Base-by-base conservation (phyloP, 345 rosid genomes). In the Citrus hindsii region DNA sequence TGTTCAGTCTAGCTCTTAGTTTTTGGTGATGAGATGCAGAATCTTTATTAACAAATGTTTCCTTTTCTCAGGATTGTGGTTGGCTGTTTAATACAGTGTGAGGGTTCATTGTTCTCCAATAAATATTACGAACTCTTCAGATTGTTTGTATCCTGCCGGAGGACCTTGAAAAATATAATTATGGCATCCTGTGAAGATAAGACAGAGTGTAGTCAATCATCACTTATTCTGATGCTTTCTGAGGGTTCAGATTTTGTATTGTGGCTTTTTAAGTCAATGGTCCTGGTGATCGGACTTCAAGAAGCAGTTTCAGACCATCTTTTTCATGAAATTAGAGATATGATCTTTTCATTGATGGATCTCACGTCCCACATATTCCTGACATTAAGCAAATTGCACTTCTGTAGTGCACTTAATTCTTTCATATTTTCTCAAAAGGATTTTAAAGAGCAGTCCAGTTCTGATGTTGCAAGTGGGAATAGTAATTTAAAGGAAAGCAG, bases 201-300 rank as follows among this genome's bases (percentile, higher is more conserved):
- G 69, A 61, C 79, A 22, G 83, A 76, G 79, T 71, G 76, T 75
- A 64, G 76, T 79, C 71, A 79, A 75, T 82, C 84, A 72, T 79
- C 86, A 53, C 73, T 67, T 70, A 68, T 72, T 69, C 71, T 89
- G 32, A 69, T 90, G 65, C 63, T 88, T 62, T 79, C 86, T 48
- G 91, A 89, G 80, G 86, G 63, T 80, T 79, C 82, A 65, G 71
- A 78, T 81, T 85, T 89, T 77, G 79, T 85, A 42, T 77, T 79
- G 63, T 96, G 99, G 99, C 88, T 96, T 83, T 86, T 86, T 79
- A 89, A 90, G 85, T 94, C 98, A 9, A 88, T 83, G 58, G 79
- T 76, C 82, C 67, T 81, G 68, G 88, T 84, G 61, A 79, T 82
- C 42, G 86, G 83, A 72, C 78, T 86, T 72, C 82, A 77, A 81